Evolutionary conservation across 2,329 filamentous ascomycete species (phyloP).

Genomic region (Lecanoromycetidae sp.): DNA sequence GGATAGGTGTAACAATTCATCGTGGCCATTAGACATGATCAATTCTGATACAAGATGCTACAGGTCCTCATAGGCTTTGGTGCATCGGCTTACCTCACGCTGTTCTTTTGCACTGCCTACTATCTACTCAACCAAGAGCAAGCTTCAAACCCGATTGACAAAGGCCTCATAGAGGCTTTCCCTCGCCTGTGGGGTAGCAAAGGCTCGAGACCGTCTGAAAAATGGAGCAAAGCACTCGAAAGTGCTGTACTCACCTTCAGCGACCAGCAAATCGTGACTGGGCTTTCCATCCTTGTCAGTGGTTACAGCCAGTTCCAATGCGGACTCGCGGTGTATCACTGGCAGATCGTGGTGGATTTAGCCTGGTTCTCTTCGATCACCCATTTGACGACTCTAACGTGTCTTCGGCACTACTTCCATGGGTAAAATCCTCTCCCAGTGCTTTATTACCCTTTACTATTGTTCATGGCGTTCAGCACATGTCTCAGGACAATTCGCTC

Average conservation of each 20-base stretch:
- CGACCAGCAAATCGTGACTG: constrained; percentile 26
- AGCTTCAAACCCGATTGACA: constrained; percentile 13
- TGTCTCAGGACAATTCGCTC: no score
- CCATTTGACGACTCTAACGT: constrained; percentile 20
- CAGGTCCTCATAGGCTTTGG: constrained; percentile 11
- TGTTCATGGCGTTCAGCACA: no score
- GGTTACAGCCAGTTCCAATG: constrained; percentile 20
- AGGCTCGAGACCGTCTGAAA: neutral
- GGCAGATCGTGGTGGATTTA: constrained; percentile 23
- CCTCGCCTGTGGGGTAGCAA: neutral
- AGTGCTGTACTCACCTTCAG: constrained; percentile 16
- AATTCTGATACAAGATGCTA: neutral
- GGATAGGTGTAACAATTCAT: constrained; percentile 12
- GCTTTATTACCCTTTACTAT: no score
- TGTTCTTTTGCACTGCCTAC: constrained; percentile 7
- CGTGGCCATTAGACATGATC: neutral
- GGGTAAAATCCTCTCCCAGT: no score
- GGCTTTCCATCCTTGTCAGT: constrained; percentile 23
- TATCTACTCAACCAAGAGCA: constrained; percentile 6
- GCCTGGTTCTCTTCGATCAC: constrained; percentile 28
- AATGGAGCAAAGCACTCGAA: constrained; percentile 7
- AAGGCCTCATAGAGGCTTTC: neutral
- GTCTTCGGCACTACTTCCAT: constrained; percentile 14
- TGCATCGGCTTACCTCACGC: constrained; percentile 9
- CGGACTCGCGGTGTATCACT: constrained; percentile 23